phyloP scores from a whole-genome alignment of 75 land plant species.

The Cunninghamia lanceolata region DNA sequence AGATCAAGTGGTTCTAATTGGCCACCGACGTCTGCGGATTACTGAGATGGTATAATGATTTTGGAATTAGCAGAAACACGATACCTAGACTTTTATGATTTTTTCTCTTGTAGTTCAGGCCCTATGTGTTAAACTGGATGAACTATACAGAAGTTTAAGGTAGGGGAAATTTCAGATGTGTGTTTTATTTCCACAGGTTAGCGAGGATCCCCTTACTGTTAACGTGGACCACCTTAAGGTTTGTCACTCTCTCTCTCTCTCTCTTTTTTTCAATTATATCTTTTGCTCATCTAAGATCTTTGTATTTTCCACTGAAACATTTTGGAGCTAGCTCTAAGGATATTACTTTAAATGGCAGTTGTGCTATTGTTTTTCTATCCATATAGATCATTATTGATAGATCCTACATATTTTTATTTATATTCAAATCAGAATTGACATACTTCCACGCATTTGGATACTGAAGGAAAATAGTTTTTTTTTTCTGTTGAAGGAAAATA shows the following conservation, averaged over 20 bases:
- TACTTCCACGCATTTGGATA: not conserved
- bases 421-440: not conserved
- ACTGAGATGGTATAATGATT: constrained; percentile 71
- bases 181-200: constrained; percentile 44
- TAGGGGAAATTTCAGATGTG: not conserved
- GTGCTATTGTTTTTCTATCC: not conserved
- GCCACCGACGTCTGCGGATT: constrained; percentile 85
- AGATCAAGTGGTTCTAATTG: constrained; percentile 84
- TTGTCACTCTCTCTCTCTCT: constrained; percentile 18
- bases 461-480: not conserved
- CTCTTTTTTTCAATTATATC: not conserved
- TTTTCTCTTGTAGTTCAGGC: not conserved
- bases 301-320: not conserved
- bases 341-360: not conserved
- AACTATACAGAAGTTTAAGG: not conserved
- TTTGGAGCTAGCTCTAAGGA: not conserved
- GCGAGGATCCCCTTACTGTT: constrained; percentile 79
- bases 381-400: not conserved
- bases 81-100: not conserved
- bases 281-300: not conserved
- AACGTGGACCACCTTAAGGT: constrained; percentile 93
- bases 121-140: not conserved
- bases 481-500: constrained; percentile 3
- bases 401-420: not conserved
- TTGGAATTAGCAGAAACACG: not conserved